Evolutionary conservation across 139 green algal genomes (phyloP), one percentile per base, ranked within the genome.

Genomic region (Coelastrella sp.): DNA sequence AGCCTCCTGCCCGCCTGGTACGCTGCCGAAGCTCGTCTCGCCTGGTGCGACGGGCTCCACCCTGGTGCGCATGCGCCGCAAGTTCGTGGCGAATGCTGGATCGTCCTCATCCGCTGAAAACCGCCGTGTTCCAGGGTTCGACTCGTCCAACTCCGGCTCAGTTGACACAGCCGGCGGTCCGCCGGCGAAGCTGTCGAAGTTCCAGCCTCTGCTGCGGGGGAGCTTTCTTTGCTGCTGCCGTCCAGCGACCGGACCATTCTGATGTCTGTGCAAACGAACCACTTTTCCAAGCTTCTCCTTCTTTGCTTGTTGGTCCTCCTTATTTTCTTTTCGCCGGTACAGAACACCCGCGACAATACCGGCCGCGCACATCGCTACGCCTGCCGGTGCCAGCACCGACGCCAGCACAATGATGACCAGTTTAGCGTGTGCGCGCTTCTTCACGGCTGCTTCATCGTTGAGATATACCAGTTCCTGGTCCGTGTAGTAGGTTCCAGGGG

Each of bases 1-100:
- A 2, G 79, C 57, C 4, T 68, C 22, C 4, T 19, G 5, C 7
- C 59, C 59, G 16, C 80, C 80, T 23, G 59, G 60, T 58, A 86
- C n/a, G 56, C 80, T 86, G 2, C 80, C 80, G 73, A 86, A 86
- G 17, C 80, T n/a, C 11, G 80, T 86, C 80, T 86, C 80, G 0
- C 80, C 80, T 0, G 80, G 80, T 10, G 32, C 19, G 4, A 86
- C 5, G 11, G 3, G 57, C 22, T 86, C 23, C 10, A 83, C 11
- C 8, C 47, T 32, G n/a, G 54, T 83, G 5, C 75, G 10, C 5
- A 5, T 66, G 54, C 11, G 11, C 7, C 22, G 19, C 14, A 56
- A 32, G 78, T 16, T 47, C 5, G 56, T 56, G 19, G 3, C 6
- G 78, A 4, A n/a, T n/a, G 11, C 8, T 77, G 32, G 5, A 56